A percentile compares a stretch with the other conserved stretches of the same genome.
These are phyloP conservation scores for Micractinium conductrix DNA, from an alignment of 139 green algal genomes.

Conservation along the genomic window DNA sequence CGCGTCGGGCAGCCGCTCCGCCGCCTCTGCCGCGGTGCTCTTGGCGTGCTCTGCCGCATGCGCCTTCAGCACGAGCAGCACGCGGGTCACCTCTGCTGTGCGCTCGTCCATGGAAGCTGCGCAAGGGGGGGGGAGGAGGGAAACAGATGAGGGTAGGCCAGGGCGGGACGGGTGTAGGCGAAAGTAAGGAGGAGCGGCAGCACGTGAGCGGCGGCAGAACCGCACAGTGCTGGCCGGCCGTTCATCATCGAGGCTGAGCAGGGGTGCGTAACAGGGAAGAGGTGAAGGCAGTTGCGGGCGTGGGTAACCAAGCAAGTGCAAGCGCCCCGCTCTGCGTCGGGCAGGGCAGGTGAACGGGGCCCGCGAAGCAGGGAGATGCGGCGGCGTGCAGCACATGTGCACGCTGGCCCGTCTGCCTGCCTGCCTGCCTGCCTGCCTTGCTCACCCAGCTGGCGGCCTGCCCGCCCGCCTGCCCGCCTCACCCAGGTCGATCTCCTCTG, in stretches of 20 bases:
- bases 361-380: not conserved
- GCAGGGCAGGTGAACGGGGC: not conserved
- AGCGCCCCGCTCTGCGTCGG: too few species aligned
- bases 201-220: too few species aligned
- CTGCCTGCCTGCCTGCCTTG: not conserved
- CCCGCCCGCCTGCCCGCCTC: not conserved
- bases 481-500: slow-evolving; percentile 60
- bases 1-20: slow-evolving; percentile 48
- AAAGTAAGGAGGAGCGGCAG: too few species aligned
- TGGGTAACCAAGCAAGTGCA: too few species aligned
- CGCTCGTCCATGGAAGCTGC: slow-evolving; percentile 53
- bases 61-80: slow-evolving; percentile 54
- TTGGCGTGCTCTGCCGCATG: slow-evolving; percentile 18
- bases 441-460: not conserved
- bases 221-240: too few species aligned
- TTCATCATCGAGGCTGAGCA: too few species aligned
- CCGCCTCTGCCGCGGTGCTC: not conserved
- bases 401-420: too few species aligned
- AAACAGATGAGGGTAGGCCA: too few species aligned
- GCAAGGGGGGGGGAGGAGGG: not conserved
- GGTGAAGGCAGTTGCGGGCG: too few species aligned
- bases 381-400: not conserved
- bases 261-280: too few species aligned
- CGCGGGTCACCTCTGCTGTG: slow-evolving; percentile 59
- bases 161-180: not conserved